Conservation (phyloP, 2,329 filamentous ascomycete genomes). For the Epicoccum sorghinum region DNA sequence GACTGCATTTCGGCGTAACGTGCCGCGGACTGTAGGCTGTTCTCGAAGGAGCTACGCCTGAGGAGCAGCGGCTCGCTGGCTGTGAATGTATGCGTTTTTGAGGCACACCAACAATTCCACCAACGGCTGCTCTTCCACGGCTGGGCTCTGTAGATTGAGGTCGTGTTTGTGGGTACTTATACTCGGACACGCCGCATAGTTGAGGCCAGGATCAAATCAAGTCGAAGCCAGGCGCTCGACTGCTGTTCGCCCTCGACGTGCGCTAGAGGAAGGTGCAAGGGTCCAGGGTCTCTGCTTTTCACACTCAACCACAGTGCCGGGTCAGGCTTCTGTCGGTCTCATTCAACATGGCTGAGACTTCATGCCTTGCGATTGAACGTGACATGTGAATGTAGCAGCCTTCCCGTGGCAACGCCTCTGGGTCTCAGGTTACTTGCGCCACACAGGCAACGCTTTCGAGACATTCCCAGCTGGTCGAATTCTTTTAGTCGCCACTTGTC, state of each 20-base stretch:
- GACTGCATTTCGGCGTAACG: conserved; percentile 9
- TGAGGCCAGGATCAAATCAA: neutral
- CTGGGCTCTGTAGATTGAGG: too few relatives aligned
- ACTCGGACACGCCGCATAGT: too few relatives aligned
- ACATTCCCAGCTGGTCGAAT: conserved; percentile 2
- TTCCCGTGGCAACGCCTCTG: neutral
- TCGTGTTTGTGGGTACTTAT: too few relatives aligned
- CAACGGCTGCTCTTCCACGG: too few relatives aligned
- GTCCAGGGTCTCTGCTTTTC: neutral
- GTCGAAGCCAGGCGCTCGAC: conserved; percentile 3
- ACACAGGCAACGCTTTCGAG: neutral
- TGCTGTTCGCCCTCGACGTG: neutral
- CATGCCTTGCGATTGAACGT: neutral
- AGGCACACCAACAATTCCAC: too few relatives aligned
- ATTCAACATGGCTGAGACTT: conserved; percentile 2
- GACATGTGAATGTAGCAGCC: conserved; percentile 8
- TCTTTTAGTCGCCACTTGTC: conserved; percentile 28
- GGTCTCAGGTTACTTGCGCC: neutral
- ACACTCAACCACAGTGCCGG: conserved; percentile 6
- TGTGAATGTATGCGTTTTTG: neutral
- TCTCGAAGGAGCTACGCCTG: conserved; percentile 10
- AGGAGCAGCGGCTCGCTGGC: conserved; percentile 13
- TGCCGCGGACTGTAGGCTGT: conserved; percentile 9
- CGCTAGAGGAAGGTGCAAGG: neutral
- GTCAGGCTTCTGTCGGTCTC: conserved; percentile 10